Conservation (phyloP, 257 asterid genomes). For the Ophiorrhiza pumila region DNA sequence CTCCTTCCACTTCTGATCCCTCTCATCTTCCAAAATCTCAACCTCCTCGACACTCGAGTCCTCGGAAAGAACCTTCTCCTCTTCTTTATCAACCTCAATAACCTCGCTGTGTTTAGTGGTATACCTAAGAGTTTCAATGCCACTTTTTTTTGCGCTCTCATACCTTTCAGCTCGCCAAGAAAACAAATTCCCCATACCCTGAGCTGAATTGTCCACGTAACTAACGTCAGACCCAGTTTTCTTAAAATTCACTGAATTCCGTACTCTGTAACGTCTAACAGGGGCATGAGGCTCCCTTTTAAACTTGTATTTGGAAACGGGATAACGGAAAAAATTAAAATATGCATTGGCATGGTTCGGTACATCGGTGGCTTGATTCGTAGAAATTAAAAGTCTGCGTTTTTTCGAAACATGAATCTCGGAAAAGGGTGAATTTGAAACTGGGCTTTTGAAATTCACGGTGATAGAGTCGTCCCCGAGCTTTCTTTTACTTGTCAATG, state of each 20-base stretch:
- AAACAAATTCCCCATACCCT: conserved; percentile 36
- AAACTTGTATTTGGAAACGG: conserved; percentile 27
- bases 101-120: conserved; percentile 35
- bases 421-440: conserved; percentile 20
- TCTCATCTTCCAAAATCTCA: conserved; percentile 10
- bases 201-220: conserved; percentile 8
- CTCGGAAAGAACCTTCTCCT: conserved; percentile 18
- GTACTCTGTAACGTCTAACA: conserved; percentile 29
- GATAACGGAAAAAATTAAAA: conserved; percentile 38
- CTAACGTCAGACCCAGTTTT: conserved; percentile 13
- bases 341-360: conserved; percentile 6
- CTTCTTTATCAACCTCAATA: conserved; percentile 38
- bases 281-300: conserved; percentile 67
- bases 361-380: conserved; percentile 18
- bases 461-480: conserved; percentile 37
- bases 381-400: conserved; percentile 25
- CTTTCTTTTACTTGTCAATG: conserved; percentile 52
- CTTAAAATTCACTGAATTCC: conserved; percentile 19
- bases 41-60: conserved; percentile 26
- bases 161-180: not conserved
- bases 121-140: conserved; percentile 29
- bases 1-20: conserved; percentile 22
- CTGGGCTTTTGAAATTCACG: conserved; percentile 25
- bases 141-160: conserved; percentile 12
- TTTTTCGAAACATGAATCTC: conserved; percentile 43